Percentiles rank a stretch among this genome's conserved stretches.
These are phyloP conservation scores for Magnusiomyces tetraspermus DNA, from an alignment of 1,139 yeast species.

Conservation along the genomic window DNA sequence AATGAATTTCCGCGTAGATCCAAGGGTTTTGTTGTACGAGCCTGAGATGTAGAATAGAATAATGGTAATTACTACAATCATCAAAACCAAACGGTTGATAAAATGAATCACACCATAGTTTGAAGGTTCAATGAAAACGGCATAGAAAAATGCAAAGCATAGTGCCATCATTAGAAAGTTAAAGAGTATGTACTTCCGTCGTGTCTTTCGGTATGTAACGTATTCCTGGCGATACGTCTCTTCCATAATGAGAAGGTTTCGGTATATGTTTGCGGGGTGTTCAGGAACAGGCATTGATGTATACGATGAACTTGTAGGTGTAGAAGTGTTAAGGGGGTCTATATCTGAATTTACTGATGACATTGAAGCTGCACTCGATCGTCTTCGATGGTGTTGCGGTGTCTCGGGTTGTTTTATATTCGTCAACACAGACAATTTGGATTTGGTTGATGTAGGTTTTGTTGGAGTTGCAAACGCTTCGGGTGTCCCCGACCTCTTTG, in stretches of 20 bases:
- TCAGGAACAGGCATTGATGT: conserved; percentile 15
- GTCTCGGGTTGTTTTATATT: not conserved
- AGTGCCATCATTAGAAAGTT: conserved; percentile 40
- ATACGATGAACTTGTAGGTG: not conserved
- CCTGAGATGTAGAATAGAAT: conserved; percentile 79
- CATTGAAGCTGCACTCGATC: conserved; percentile 11
- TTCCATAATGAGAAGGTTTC: conserved; percentile 74
- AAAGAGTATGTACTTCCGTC: conserved; percentile 68
- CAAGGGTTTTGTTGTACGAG: conserved; percentile 76
- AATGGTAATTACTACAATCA: conserved; percentile 62
- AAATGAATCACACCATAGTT: conserved; percentile 30
- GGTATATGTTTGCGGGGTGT: conserved; percentile 24
- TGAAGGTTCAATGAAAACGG: conserved; percentile 28
- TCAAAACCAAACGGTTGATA: conserved; percentile 47
- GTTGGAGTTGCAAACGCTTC: not conserved
- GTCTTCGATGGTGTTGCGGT: conserved; percentile 10
- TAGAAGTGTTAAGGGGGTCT: not conserved
- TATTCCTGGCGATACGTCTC: conserved; percentile 78
- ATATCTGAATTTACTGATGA: not conserved
- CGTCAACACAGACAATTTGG: not conserved
- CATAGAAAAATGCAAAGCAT: conserved; percentile 27
- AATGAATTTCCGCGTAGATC: conserved; percentile 68
- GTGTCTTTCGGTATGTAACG: conserved; percentile 54
- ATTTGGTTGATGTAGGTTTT: not conserved
- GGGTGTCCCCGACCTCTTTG: not conserved